phyloP scores from a whole-genome alignment of 1,284 basidiomycete species.

The Takashimella tepidaria region DNA sequence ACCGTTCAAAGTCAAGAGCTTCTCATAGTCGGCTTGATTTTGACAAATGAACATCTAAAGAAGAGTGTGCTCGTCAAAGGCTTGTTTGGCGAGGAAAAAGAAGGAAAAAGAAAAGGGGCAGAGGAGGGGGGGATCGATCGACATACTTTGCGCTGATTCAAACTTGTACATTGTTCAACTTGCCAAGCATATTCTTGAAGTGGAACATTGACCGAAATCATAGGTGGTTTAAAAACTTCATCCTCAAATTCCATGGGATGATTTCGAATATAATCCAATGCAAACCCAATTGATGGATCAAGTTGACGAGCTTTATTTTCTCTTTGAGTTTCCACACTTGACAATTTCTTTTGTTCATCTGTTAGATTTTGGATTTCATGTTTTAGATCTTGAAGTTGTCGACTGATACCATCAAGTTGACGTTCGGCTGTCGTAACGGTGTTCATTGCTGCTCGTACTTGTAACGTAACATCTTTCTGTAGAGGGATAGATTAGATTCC shows the following conservation, averaged over 20 bases:
- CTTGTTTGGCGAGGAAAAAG: too few relatives aligned
- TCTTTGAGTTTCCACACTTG: constrained; percentile 55
- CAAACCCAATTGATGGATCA: constrained; percentile 55
- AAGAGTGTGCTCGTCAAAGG: too few relatives aligned
- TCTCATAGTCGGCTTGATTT: constrained; percentile 73
- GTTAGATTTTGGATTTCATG: constrained; percentile 25
- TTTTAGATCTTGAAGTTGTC: constrained; percentile 10
- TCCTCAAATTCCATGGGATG: constrained; percentile 67
- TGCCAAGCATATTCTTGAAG: constrained; percentile 60
- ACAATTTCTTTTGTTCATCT: constrained; percentile 58
- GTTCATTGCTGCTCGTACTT: background rate
- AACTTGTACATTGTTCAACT: constrained; percentile 69
- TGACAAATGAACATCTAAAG: constrained; percentile 86
- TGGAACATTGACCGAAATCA: constrained; percentile 65
- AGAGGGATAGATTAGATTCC: too few relatives aligned
- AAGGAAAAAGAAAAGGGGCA: too few relatives aligned
- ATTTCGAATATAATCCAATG: constrained; percentile 69
- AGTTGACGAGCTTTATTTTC: constrained; percentile 50
- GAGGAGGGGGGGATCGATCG: too few relatives aligned
- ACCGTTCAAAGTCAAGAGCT: constrained; percentile 62
- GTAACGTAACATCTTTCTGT: background rate
- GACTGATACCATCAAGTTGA: constrained; percentile 4
- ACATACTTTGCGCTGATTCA: constrained; percentile 59
- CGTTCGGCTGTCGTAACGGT: background rate
- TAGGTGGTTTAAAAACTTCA: constrained; percentile 79